Percentiles rank a stretch among this genome's conserved stretches.
Evolutionary conservation across 2,329 filamentous ascomycete species (phyloP).

Genomic region (Xylariales sp.): DNA sequence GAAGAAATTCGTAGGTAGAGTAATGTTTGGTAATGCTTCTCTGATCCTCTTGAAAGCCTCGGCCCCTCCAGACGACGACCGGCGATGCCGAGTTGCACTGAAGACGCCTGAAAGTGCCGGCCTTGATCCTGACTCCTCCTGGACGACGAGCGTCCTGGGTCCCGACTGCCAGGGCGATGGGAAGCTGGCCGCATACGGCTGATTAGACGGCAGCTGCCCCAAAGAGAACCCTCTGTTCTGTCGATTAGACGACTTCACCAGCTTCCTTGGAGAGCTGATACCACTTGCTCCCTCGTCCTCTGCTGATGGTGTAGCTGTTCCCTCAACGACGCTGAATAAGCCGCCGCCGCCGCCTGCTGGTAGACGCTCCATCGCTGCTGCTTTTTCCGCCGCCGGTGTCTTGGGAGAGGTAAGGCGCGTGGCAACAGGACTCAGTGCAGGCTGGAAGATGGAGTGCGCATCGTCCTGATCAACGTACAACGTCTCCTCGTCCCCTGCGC

Average conservation of each 20-base stretch:
- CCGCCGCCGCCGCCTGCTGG: slow-evolving; percentile 29
- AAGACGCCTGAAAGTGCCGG: slow-evolving; percentile 42
- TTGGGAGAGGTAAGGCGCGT: slow-evolving; percentile 49
- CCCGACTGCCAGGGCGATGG: slow-evolving; percentile 38
- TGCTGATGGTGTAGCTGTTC: slow-evolving; percentile 17
- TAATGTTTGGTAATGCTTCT: slow-evolving; percentile 52
- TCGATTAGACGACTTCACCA: slow-evolving; percentile 12
- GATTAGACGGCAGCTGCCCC: slow-evolving; percentile 19
- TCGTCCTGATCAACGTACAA: slow-evolving; percentile 47
- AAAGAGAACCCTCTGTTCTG: slow-evolving; percentile 24
- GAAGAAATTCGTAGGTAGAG: slow-evolving; percentile 36
- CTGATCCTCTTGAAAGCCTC: slow-evolving; percentile 54
- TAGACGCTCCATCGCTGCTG: slow-evolving; percentile 45
- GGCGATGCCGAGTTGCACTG: slow-evolving; percentile 38
- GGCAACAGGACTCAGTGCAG: slow-evolving; percentile 52
- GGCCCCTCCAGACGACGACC: slow-evolving; percentile 51
- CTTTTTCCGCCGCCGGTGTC: slow-evolving; percentile 55
- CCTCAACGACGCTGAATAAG: slow-evolving; percentile 32
- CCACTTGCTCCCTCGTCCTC: slow-evolving; percentile 1
- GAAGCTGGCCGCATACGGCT: slow-evolving; percentile 16
- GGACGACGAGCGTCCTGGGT: slow-evolving; percentile 32
- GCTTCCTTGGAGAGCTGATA: slow-evolving; percentile 6
- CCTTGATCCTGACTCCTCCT: slow-evolving; percentile 25
- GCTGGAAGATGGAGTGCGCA: slow-evolving; percentile 55
- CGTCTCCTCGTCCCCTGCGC: slow-evolving; percentile 29